Evolutionary conservation across 2,329 filamentous ascomycete genomes (phyloP).

Genomic region (Rutstroemia sp.): DNA sequence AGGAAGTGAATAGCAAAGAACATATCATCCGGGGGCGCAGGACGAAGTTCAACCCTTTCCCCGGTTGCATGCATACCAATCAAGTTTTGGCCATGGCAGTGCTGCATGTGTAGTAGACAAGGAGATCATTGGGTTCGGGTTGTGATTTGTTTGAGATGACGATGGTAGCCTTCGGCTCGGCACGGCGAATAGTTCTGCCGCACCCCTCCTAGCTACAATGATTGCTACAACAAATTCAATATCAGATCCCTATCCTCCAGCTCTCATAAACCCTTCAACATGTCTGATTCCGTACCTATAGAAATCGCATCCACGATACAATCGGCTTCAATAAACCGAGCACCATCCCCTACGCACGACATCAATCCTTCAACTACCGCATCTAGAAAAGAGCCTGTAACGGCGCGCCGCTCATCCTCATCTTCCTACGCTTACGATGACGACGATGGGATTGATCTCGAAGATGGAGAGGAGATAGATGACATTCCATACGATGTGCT

Average conservation of each 20-base stretch:
- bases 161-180: neutral
- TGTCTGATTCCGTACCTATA: slow-evolving; percentile 38
- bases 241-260: neutral
- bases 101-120: too few species aligned
- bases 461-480: slow-evolving; percentile 44
- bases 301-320: slow-evolving; percentile 76
- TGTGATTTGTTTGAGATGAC: too few species aligned
- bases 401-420: slow-evolving; percentile 30
- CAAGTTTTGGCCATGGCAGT: too few species aligned
- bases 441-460: slow-evolving; percentile 33
- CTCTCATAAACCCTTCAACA: slow-evolving; percentile 11
- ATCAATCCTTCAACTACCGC: slow-evolving; percentile 72
- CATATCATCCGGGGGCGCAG: too few species aligned
- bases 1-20: too few species aligned
- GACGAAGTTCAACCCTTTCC: too few species aligned
- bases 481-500: slow-evolving; percentile 64
- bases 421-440: slow-evolving; percentile 31
- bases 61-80: too few species aligned
- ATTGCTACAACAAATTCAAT: neutral
- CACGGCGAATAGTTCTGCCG: neutral
- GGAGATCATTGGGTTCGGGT: too few species aligned
- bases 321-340: slow-evolving; percentile 65
- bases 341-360: slow-evolving; percentile 68
- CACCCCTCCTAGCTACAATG: neutral
- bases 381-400: slow-evolving; percentile 56